Evolutionary conservation across 192 early-diverging fungal genomes (phyloP).

Genomic region (Coemansia sp.): DNA sequence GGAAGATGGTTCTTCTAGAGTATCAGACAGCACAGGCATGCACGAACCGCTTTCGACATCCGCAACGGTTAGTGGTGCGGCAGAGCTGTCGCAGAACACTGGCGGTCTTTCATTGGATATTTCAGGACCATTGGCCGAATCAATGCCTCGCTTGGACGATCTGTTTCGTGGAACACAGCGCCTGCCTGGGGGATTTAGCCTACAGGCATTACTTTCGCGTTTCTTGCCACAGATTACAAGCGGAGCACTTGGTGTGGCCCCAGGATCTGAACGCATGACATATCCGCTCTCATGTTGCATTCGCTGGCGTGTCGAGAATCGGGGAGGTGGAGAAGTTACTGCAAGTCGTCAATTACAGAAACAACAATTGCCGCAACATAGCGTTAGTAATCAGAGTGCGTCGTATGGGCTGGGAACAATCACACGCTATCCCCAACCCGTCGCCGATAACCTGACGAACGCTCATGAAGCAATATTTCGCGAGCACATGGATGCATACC

Average conservation of each 20-base stretch:
- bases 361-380: neutral
- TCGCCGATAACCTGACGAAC: conserved; percentile 12
- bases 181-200: conserved; percentile 31
- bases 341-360: conserved; percentile 14
- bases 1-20: neutral
- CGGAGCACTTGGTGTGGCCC: conserved; percentile 18
- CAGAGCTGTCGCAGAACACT: conserved; percentile 7
- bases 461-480: conserved; percentile 27
- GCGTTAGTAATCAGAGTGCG: neutral
- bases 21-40: neutral
- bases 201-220: conserved; percentile 48
- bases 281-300: conserved; percentile 45
- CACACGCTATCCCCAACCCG: neutral
- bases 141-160: conserved; percentile 41
- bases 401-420: neutral
- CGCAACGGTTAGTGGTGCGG: neutral
- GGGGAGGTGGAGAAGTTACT: conserved; percentile 10
- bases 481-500: conserved; percentile 52
- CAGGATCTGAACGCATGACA: conserved; percentile 40
- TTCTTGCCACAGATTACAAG: conserved; percentile 39
- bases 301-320: conserved; percentile 30
- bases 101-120: conserved; percentile 31
- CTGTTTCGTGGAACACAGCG: conserved; percentile 33
- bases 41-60: neutral
- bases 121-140: conserved; percentile 37